These are phyloP conservation scores for Dinochytrium kinnereticum DNA, from an alignment of 371 early-diverging fungal genomes.

Conservation along the genomic window DNA sequence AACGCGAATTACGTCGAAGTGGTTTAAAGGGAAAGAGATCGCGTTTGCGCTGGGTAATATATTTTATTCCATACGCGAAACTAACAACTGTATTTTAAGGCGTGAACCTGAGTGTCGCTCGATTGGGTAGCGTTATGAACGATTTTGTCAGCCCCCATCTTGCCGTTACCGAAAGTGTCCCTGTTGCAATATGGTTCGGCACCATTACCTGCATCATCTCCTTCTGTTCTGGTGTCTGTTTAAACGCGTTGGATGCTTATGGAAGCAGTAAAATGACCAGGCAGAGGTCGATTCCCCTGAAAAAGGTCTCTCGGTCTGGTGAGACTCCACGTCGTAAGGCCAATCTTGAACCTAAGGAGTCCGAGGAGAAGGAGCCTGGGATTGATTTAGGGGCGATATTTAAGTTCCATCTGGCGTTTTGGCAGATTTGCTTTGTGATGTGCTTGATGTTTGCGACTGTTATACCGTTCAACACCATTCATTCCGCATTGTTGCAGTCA, in stretches of 20 bases:
- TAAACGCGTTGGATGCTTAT: conserved; percentile 33
- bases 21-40: conserved; percentile 56
- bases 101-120: conserved; percentile 57
- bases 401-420: conserved; percentile 54
- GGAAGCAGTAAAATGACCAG: conserved; percentile 1
- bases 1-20: conserved; percentile 51
- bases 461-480: conserved; percentile 66
- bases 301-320: not conserved
- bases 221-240: conserved; percentile 32
- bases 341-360: not conserved
- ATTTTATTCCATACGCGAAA: not conserved
- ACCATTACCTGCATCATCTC: conserved; percentile 54
- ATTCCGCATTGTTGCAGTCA: conserved; percentile 60
- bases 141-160: conserved; percentile 56
- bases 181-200: conserved; percentile 56
- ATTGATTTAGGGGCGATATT: conserved; percentile 19
- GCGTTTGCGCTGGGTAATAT: conserved; percentile 58
- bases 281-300: not conserved
- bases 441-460: conserved; percentile 62
- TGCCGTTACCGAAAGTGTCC: conserved; percentile 44
- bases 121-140: conserved; percentile 63
- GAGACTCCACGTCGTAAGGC: not conserved
- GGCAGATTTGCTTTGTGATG: conserved; percentile 53
- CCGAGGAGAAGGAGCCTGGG: not conserved
- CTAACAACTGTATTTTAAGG: conserved; percentile 17